A percentile compares a stretch with the other conserved stretches of the same genome.
phyloP scores from a whole-genome alignment of 352 stramenopile genomes.

The Phytophthora ramorum region DNA sequence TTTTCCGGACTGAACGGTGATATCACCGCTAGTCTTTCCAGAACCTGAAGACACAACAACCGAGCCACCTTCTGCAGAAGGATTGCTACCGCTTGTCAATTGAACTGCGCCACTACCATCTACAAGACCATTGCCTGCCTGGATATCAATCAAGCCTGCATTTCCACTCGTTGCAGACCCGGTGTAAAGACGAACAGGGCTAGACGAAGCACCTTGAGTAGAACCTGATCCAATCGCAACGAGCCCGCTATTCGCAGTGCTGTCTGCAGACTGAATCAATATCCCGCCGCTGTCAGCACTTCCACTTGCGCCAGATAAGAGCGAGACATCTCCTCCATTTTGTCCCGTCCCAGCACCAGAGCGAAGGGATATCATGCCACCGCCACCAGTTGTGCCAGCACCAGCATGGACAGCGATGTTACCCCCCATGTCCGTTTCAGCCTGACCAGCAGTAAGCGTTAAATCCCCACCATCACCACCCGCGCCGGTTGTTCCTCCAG shows the following conservation, averaged over 20 bases:
- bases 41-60: conserved; percentile 28
- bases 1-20: conserved; percentile 33
- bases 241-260: conserved; percentile 30
- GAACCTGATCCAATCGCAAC: conserved; percentile 41
- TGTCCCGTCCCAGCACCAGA: conserved; percentile 30
- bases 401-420: conserved; percentile 25
- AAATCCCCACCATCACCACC: conserved; percentile 35
- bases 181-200: conserved; percentile 35
- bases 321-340: conserved; percentile 34
- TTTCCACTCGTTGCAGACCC: conserved; percentile 32
- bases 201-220: conserved; percentile 28
- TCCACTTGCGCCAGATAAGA: conserved; percentile 33
- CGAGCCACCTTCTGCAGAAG: conserved; percentile 24
- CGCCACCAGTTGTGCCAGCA: conserved; percentile 28
- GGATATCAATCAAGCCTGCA: conserved; percentile 41
- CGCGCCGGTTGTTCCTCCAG: conserved; percentile 27
- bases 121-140: conserved; percentile 27
- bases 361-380: conserved; percentile 30
- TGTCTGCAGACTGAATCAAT: conserved; percentile 36
- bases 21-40: conserved; percentile 24
- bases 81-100: conserved; percentile 28
- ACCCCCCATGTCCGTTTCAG: conserved; percentile 27
- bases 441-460: conserved; percentile 24
- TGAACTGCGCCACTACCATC: conserved; percentile 23
- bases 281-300: conserved; percentile 30